Conservation (phyloP, 169 alveolate species). For the Babesia gibsoni region DNA sequence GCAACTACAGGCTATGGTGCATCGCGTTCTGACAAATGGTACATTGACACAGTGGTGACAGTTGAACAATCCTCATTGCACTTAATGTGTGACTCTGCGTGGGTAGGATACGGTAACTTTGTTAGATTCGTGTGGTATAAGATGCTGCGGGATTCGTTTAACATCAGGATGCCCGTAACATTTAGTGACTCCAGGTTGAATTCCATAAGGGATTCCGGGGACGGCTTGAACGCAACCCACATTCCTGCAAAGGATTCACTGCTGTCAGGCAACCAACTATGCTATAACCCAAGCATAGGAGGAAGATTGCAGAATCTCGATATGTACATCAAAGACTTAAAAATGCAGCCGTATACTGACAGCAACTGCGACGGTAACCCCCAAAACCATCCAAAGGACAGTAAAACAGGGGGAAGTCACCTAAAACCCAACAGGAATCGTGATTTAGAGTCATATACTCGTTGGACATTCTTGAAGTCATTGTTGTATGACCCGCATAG, state of each 20-base stretch:
- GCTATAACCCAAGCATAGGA: too few species aligned
- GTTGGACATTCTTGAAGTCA: slow-evolving; percentile 29
- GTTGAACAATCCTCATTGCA: slow-evolving; percentile 34
- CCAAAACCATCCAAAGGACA: too few species aligned
- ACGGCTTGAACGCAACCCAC: background rate
- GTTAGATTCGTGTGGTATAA: slow-evolving; percentile 49
- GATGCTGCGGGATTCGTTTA: slow-evolving; percentile 25
- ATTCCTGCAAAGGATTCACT: background rate
- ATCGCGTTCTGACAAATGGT: background rate
- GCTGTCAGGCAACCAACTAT: too few species aligned
- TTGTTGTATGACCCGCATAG: slow-evolving; percentile 32
- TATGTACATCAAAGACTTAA: too few species aligned
- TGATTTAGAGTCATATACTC: background rate
- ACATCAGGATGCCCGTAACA: slow-evolving; percentile 10
- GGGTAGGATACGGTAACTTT: slow-evolving; percentile 59
- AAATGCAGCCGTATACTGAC: too few species aligned
- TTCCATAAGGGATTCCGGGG: slow-evolving; percentile 15
- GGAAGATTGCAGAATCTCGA: too few species aligned
- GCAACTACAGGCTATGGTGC: background rate
- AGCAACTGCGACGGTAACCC: too few species aligned
- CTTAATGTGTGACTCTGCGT: slow-evolving; percentile 54
- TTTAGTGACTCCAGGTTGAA: background rate
- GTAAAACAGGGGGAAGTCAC: too few species aligned
- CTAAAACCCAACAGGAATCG: too few species aligned
- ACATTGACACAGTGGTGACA: slow-evolving; percentile 19